phyloP scores from a whole-genome alignment of 331 rosid species.

The Acacia pycnantha region DNA sequence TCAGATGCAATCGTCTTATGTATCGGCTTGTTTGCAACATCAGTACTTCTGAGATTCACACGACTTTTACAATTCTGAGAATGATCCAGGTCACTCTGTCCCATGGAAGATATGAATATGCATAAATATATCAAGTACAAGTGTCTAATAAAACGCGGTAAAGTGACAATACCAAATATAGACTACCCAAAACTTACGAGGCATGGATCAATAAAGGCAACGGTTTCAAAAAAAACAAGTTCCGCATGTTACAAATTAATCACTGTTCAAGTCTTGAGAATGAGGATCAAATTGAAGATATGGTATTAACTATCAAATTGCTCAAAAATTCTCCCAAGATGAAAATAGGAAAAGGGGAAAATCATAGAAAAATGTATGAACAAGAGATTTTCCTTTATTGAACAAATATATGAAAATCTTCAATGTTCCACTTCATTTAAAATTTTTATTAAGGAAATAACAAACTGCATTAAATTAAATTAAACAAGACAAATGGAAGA shows the following conservation, averaged over 20 bases:
- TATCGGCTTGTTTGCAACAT: constrained; percentile 40
- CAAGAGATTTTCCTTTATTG: background rate
- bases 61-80: constrained; percentile 50
- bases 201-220: background rate
- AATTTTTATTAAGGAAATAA: background rate
- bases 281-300: background rate
- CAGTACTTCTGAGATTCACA: constrained; percentile 44
- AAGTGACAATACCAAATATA: constrained; percentile 11
- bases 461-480: background rate
- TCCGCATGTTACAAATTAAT: background rate
- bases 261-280: background rate
- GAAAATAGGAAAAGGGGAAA: background rate
- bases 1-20: constrained; percentile 56
- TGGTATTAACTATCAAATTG: background rate
- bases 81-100: constrained; percentile 83
- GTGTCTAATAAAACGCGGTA: background rate
- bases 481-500: background rate
- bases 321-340: background rate
- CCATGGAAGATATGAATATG: constrained; percentile 25
- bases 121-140: constrained; percentile 18
- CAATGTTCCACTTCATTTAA: background rate
- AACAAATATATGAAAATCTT: background rate
- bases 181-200: background rate
- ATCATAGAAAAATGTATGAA: background rate
- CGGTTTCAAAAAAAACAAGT: background rate